Conservation (phyloP, 2,329 filamentous ascomycete genomes). For the Clonostachys rhizophaga region DNA sequence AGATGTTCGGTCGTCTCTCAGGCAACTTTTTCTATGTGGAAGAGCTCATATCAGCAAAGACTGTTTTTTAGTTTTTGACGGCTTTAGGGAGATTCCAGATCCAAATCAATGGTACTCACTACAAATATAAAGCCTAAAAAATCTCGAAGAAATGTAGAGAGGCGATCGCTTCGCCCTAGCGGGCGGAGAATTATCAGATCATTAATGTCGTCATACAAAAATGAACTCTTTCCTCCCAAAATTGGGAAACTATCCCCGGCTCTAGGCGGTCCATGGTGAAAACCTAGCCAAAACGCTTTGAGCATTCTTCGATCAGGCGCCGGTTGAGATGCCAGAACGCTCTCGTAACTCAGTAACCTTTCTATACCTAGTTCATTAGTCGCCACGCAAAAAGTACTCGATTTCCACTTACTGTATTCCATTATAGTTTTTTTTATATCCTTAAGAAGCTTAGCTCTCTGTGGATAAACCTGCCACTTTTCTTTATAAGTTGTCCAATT, state of each 20-base stretch:
- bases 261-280: not conserved
- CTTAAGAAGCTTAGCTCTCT: not conserved
- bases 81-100: too few relatives aligned
- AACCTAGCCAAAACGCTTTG: not conserved
- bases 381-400: too few relatives aligned
- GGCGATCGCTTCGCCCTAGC: not conserved
- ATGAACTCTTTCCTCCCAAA: not conserved
- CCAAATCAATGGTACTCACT: not conserved
- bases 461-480: not conserved
- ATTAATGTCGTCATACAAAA: not conserved
- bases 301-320: not conserved
- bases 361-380: not conserved
- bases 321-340: not conserved
- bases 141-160: not conserved
- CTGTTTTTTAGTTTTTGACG: too few relatives aligned
- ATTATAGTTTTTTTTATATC: not conserved
- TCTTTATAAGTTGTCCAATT: not conserved
- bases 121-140: not conserved
- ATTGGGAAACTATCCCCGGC: not conserved
- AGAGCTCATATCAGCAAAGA: not conserved
- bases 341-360: not conserved
- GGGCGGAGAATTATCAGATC: not conserved
- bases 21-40: not conserved
- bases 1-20: not conserved
- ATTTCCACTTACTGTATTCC: not conserved